Base-by-base conservation (phyloP, 805 yeast genomes). In the Kuraishia borneana region DNA sequence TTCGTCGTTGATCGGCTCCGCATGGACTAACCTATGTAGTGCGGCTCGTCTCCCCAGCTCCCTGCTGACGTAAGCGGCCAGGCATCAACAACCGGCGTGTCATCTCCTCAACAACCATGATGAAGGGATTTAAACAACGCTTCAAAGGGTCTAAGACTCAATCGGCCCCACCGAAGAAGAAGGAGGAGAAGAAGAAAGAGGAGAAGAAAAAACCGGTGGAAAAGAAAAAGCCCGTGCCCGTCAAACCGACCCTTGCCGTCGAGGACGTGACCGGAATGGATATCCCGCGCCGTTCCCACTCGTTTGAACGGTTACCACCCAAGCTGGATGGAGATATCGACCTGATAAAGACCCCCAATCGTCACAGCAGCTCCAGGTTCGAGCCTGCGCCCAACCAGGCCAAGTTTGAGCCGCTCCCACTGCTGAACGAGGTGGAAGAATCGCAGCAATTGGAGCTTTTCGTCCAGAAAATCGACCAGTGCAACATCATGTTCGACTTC, bases 401-500 rank as follows among this genome's bases (percentile, higher is more conserved):
- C 42, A 65, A 65, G 25, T 70, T 79, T 69, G 61, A 79, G 41
- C 80, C 79, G 54, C 70, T 89, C 40, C 96, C 96, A 12, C 67
- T 72, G 36, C 87, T 89, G 51, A 88, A 84, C 43, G 96, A 88
- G 47, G 95, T 88, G 16, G 62, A 63, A 19, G 71, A 83, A 3
- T 81, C 85, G 16, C 84, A 76, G 41, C 89, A 84, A 50, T 73
- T 78, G 34, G 80, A 76, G 19, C 67, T 92, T 40, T 92, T 92
- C 49, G 61, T 87, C 35, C 81, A 81, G 46, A 92, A 92, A 51
- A 77, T 89, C 34, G 94, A 87, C 48, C 98, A 92, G 59, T 89
- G 97, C 64, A 85, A 84, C 54, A 78, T 87, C 18, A 75, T 92
- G 63, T 92, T 89, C 63, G 96, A 92, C 61, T 92, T 92, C 53